Evolutionary conservation across 2,329 filamentous ascomycete genomes (phyloP).

Genomic region (Gaeumannomyces tritici): DNA sequence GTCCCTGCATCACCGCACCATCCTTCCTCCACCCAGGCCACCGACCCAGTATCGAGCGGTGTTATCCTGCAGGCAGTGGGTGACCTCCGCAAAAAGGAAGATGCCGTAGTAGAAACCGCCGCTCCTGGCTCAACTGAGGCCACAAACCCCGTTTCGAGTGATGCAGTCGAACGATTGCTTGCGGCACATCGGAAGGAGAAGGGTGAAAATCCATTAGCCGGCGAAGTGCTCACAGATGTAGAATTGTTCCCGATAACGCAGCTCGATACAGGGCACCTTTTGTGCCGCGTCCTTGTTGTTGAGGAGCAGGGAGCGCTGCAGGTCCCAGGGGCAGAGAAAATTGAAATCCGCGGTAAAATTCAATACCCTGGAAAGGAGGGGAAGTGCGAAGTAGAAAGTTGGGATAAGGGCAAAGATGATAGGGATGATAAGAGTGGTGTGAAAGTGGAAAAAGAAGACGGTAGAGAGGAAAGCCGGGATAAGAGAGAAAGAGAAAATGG

Average conservation of each 20-base stretch:
- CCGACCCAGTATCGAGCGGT: background rate
- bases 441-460: background rate
- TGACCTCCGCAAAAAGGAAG: background rate
- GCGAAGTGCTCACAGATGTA: background rate
- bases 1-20: background rate
- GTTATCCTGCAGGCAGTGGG: background rate
- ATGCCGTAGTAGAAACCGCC: background rate
- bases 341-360: background rate
- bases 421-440: background rate
- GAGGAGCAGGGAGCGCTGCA: background rate
- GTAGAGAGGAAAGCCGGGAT: background rate
- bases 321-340: background rate
- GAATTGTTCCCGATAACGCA: background rate
- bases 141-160: background rate
- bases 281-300: background rate
- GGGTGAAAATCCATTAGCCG: too few species aligned
- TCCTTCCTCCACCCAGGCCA: background rate
- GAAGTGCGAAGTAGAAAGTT: too few species aligned
- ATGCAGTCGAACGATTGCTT: background rate
- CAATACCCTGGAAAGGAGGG: too few species aligned
- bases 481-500: background rate
- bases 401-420: too few species aligned
- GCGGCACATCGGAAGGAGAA: background rate
- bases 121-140: background rate
- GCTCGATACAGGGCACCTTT: background rate